A percentile compares a stretch with the other conserved stretches of the same genome.
Conservation (phyloP, 2,329 filamentous ascomycete genomes). For the Paecilomyces sp. region DNA sequence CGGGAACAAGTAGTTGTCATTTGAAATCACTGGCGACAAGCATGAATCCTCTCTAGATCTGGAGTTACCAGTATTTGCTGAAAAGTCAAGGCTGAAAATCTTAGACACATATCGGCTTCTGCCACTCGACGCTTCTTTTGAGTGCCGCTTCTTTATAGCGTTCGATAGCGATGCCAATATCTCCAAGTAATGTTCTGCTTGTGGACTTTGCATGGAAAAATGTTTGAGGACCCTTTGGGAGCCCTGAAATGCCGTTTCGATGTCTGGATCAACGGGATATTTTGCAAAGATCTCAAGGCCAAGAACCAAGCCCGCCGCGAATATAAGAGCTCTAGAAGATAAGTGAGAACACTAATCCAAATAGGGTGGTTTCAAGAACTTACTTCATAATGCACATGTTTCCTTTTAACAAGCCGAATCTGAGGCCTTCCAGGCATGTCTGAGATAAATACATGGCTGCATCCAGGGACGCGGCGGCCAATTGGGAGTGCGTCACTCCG, state of each 20-base stretch:
- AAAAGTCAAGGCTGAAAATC: too few species aligned
- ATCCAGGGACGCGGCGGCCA: slow-evolving; percentile 50
- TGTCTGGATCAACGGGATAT: neutral
- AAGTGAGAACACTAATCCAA: neutral
- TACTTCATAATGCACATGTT: slow-evolving; percentile 57
- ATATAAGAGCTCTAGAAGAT: slow-evolving; percentile 42
- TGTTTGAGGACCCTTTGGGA: neutral
- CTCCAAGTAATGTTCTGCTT: neutral
- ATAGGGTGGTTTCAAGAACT: slow-evolving; percentile 11
- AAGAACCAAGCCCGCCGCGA: slow-evolving; percentile 51
- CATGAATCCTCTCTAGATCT: too few species aligned
- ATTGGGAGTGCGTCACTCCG: slow-evolving; percentile 32
- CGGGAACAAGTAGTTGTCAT: too few species aligned
- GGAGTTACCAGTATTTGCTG: too few species aligned
- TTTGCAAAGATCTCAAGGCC: slow-evolving; percentile 48
- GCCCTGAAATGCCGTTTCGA: neutral
- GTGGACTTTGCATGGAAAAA: neutral
- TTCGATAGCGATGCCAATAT: neutral
- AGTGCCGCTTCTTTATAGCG: too few species aligned
- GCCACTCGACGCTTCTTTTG: too few species aligned
- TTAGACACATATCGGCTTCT: too few species aligned
- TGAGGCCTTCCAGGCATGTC: slow-evolving; percentile 44
- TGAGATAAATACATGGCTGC: slow-evolving; percentile 50
- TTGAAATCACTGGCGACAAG: too few species aligned
- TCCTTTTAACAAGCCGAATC: slow-evolving; percentile 38